Evolutionary conservation across 2,329 filamentous ascomycete species (phyloP).

Genomic region (Pseudogymnoascus sp.): DNA sequence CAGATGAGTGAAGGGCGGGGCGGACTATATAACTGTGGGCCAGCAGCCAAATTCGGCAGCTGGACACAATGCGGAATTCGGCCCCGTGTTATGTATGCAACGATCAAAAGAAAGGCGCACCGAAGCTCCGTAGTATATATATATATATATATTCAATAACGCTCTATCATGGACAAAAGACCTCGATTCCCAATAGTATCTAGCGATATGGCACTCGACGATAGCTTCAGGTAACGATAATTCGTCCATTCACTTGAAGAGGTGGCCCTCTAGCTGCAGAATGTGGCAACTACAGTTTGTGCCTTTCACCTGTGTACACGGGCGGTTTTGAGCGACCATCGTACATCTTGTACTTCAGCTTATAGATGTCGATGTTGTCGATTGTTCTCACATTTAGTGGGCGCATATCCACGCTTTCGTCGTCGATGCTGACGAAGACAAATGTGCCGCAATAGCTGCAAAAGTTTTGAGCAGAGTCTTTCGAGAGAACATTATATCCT

Average conservation of each 20-base stretch:
- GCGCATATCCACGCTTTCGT: conserved; percentile 13
- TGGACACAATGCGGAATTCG: background rate
- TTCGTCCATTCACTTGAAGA: background rate
- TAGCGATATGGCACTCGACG: background rate
- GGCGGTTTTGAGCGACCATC: conserved; percentile 15
- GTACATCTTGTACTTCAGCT: conserved; percentile 13
- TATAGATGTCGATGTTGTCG: conserved; percentile 12
- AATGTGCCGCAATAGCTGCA: conserved; percentile 18
- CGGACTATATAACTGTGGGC: background rate
- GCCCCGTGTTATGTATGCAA: background rate
- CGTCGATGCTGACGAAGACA: conserved; percentile 18
- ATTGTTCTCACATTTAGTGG: conserved; percentile 19
- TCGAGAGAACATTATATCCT: conserved; percentile 17
- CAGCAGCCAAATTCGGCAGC: background rate
- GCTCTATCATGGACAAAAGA: background rate
- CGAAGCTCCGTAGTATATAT: background rate
- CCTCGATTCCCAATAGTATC: background rate
- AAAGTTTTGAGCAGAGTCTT: conserved; percentile 18
- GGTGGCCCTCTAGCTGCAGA: background rate
- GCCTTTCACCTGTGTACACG: conserved; percentile 12
- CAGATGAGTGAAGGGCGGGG: background rate
- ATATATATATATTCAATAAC: background rate
- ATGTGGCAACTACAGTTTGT: background rate
- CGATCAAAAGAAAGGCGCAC: background rate
- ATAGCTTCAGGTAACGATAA: background rate